Evolutionary conservation across 352 stramenopile species (phyloP).

Genomic region (Saprolegnia diclina): DNA sequence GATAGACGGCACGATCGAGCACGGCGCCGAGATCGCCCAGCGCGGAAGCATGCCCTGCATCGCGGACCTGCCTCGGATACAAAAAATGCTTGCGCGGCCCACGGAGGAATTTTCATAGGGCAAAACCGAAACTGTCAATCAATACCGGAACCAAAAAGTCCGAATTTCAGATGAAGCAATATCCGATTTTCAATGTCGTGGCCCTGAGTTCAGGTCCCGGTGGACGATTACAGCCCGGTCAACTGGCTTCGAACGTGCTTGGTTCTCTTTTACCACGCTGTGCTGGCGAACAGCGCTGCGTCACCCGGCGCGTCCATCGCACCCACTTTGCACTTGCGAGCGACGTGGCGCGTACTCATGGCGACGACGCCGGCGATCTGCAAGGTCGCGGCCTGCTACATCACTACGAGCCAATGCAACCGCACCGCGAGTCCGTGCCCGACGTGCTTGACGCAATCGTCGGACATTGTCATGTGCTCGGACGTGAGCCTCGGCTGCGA

Average conservation of each 20-base stretch:
- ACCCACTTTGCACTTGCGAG: too few relatives aligned
- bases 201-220: neutral
- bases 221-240: neutral
- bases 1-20: conserved; percentile 11
- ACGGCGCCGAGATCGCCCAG: conserved; percentile 5
- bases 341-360: neutral
- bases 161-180: neutral
- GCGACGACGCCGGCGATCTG: conserved; percentile 8
- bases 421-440: conserved; percentile 1
- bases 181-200: too few relatives aligned
- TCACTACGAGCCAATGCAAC: conserved; percentile 3
- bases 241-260: neutral
- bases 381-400: neutral
- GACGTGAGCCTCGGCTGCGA: neutral
- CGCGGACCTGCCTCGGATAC: conserved; percentile 3
- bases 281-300: neutral
- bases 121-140: neutral
- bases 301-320: neutral
- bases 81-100: neutral
- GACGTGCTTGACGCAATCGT: neutral
- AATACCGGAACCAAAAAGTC: neutral
- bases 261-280: neutral
- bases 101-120: neutral
- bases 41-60: conserved; percentile 9
- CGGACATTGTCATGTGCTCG: conserved; percentile 3